phyloP scores from a whole-genome alignment of 192 early-diverging fungal species.

The Haplosporangium gracile region DNA sequence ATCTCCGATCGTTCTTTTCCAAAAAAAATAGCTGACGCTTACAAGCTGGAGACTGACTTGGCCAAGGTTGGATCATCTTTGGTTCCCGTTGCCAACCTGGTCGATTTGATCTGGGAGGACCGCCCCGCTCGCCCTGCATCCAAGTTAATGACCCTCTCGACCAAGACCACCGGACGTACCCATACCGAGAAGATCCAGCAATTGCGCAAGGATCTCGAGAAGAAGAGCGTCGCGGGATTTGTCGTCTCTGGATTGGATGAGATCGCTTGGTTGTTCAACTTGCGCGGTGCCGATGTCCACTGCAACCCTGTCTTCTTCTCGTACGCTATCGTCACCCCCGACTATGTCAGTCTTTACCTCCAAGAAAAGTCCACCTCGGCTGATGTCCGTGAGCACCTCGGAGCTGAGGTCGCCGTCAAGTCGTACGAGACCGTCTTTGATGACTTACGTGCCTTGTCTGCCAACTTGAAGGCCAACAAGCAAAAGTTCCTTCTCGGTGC shows the following conservation, averaged over 20 bases:
- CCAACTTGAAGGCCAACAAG: conserved; percentile 49
- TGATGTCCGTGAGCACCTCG: conserved; percentile 74
- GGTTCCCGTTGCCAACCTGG: conserved; percentile 83
- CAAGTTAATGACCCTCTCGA: conserved; percentile 39
- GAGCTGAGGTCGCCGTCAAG: conserved; percentile 68
- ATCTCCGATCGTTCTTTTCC: conserved; percentile 1
- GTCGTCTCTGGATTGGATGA: conserved; percentile 94
- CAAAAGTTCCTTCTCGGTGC: conserved; percentile 50
- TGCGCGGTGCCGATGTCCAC: conserved; percentile 94
- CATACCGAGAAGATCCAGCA: conserved; percentile 78
- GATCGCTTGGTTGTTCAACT: conserved; percentile 97
- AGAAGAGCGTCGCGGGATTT: conserved; percentile 77
- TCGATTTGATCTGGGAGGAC: conserved; percentile 88
- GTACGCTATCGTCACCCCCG: conserved; percentile 85
- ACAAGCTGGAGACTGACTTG: conserved; percentile 67
- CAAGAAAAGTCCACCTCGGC: conserved; percentile 78
- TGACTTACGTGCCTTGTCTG: conserved; percentile 68
- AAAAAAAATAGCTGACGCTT: conserved; percentile 68
- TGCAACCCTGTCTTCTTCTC: conserved; percentile 98
- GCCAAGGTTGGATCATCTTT: conserved; percentile 72
- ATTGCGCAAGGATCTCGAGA: conserved; percentile 75
- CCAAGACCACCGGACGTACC: conserved; percentile 53
- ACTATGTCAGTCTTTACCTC: conserved; percentile 80
- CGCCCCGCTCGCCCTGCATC: conserved; percentile 79
- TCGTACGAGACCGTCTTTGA: conserved; percentile 86